Conservation (phyloP, 345 rosid genomes). For the Iberis pinnata region DNA sequence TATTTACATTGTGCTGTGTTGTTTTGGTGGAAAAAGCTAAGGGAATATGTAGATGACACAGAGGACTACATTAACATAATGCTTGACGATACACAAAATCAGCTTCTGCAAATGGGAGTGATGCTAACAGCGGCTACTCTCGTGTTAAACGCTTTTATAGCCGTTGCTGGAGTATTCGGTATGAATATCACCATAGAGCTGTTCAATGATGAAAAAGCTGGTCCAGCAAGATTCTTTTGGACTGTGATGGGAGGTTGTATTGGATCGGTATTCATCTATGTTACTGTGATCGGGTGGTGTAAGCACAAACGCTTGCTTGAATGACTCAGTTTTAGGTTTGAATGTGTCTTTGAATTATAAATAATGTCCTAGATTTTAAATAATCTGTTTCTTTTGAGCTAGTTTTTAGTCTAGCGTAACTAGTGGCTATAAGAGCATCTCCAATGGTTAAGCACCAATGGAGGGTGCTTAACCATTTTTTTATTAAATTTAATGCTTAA, state of each 20-base stretch:
- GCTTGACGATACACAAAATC: slow-evolving; percentile 95
- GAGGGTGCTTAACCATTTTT: too few species aligned
- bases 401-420: too few species aligned
- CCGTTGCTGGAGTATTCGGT: slow-evolving; percentile 63
- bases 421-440: too few species aligned
- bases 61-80: slow-evolving; percentile 94
- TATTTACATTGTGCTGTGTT: slow-evolving; percentile 6
- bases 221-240: slow-evolving; percentile 53
- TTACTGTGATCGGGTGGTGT: slow-evolving; percentile 75
- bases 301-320: slow-evolving; percentile 69
- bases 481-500: too few species aligned
- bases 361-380: too few species aligned
- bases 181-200: slow-evolving; percentile 62
- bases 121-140: slow-evolving; percentile 87
- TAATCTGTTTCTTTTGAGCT: too few species aligned
- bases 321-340: too few species aligned
- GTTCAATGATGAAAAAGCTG: slow-evolving; percentile 25
- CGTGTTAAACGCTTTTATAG: slow-evolving; percentile 59
- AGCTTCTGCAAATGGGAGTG: slow-evolving; percentile 92
- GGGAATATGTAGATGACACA: slow-evolving; percentile 93
- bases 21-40: slow-evolving; percentile 41
- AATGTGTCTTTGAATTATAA: too few species aligned
- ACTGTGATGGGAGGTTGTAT: slow-evolving; percentile 60
- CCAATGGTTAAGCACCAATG: too few species aligned
- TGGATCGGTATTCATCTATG: slow-evolving; percentile 57